phyloP scores from a whole-genome alignment of 208 protist species.

The Leishmania arabica region DNA sequence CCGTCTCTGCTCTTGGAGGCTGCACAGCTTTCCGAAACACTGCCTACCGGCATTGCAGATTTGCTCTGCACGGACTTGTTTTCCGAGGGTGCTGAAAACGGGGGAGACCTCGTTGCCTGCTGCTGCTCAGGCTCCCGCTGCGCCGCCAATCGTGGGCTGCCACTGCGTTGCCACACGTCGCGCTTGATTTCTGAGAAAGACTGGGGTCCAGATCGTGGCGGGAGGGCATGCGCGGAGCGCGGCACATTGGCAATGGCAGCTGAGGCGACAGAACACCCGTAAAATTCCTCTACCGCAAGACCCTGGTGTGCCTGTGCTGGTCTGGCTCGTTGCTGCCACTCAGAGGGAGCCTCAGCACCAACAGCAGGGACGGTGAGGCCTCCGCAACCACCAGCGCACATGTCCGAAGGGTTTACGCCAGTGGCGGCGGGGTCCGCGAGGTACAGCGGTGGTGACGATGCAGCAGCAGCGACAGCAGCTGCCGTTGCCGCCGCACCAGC shows the following conservation, averaged over 20 bases:
- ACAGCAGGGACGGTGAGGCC: not conserved
- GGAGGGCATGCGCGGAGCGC: not conserved
- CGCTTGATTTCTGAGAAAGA: not conserved
- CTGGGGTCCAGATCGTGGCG: not conserved
- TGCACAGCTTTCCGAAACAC: not conserved
- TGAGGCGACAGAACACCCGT: not conserved
- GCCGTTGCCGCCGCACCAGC: constrained; percentile 14
- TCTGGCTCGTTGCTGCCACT: not conserved
- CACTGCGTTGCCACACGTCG: not conserved
- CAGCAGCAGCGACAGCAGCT: not conserved
- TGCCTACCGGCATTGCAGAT: not conserved
- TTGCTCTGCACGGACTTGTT: not conserved
- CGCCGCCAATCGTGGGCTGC: not conserved
- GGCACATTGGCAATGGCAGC: not conserved
- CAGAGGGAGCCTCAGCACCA: not conserved
- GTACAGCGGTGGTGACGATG: not conserved
- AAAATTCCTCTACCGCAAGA: not conserved
- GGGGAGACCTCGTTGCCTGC: not conserved
- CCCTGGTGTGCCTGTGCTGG: not conserved
- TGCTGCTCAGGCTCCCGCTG: not conserved
- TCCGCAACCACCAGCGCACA: not conserved
- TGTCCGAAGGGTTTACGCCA: not conserved
- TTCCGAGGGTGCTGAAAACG: not conserved
- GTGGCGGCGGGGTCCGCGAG: not conserved
- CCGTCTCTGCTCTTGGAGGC: not conserved